Conservation (phyloP, 1,284 basidiomycete genomes). For the Peniophora sp. region DNA sequence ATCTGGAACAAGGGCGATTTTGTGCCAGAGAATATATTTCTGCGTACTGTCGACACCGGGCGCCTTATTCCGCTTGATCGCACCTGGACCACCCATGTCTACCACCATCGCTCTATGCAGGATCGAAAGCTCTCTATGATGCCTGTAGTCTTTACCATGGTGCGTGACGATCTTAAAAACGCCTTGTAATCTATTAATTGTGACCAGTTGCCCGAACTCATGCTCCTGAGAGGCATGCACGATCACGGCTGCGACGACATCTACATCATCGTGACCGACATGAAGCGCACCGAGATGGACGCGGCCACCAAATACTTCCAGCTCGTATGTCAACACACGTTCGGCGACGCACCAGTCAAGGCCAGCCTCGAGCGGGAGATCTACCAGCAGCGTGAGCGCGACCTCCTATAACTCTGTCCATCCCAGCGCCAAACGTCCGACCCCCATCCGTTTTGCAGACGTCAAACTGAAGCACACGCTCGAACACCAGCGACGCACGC, state of each 20-base stretch:
- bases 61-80: slow-evolving; percentile 68
- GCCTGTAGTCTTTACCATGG: slow-evolving; percentile 73
- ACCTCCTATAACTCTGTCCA: background rate
- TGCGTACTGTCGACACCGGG: slow-evolving; percentile 65
- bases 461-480: slow-evolving; percentile 59
- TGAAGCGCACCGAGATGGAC: slow-evolving; percentile 71
- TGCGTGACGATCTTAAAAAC: slow-evolving; percentile 19
- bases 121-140: slow-evolving; percentile 66
- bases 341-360: slow-evolving; percentile 47
- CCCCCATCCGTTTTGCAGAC: slow-evolving; percentile 33
- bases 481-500: slow-evolving; percentile 54
- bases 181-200: slow-evolving; percentile 9
- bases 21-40: slow-evolving; percentile 67
- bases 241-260: slow-evolving; percentile 69
- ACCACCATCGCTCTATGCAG: slow-evolving; percentile 64
- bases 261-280: slow-evolving; percentile 66
- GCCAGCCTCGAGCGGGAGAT: slow-evolving; percentile 57
- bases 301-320: slow-evolving; percentile 69
- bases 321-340: slow-evolving; percentile 54
- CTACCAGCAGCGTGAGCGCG: slow-evolving; percentile 51
- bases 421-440: background rate
- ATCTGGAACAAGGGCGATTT: slow-evolving; percentile 73
- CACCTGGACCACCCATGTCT: slow-evolving; percentile 72
- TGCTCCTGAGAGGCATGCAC: slow-evolving; percentile 71
- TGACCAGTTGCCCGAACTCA: slow-evolving; percentile 61